phyloP scores from a whole-genome alignment of 164 flowering plant genomes.

The Protea cynaroides region DNA sequence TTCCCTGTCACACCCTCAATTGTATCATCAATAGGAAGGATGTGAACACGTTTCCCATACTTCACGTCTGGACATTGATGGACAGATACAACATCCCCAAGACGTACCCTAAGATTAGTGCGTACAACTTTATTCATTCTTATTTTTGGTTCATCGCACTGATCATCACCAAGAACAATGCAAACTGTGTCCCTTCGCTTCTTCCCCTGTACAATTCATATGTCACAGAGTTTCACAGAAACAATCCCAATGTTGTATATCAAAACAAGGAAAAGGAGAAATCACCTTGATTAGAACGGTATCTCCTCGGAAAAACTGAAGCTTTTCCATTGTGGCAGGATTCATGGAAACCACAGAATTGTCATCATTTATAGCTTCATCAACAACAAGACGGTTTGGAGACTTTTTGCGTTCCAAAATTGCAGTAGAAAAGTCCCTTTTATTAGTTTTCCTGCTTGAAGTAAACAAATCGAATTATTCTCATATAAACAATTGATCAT shows the following conservation, averaged over 20 bases:
- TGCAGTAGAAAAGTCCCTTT: slow-evolving; percentile 29
- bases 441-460: slow-evolving; percentile 16
- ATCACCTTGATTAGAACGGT: slow-evolving; percentile 29
- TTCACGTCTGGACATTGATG: slow-evolving; percentile 48
- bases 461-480: background rate
- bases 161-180: slow-evolving; percentile 40
- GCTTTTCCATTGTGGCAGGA: slow-evolving; percentile 31
- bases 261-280: slow-evolving; percentile 1
- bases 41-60: slow-evolving; percentile 48
- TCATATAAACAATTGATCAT: background rate
- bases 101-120: slow-evolving; percentile 42
- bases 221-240: background rate
- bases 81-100: slow-evolving; percentile 50
- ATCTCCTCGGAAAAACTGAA: slow-evolving; percentile 32
- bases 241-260: background rate
- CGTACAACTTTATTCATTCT: slow-evolving; percentile 55
- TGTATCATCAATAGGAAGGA: slow-evolving; percentile 49
- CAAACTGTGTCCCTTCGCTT: slow-evolving; percentile 47
- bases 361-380: slow-evolving; percentile 34
- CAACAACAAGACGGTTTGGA: slow-evolving; percentile 36
- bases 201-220: slow-evolving; percentile 34
- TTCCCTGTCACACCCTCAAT: slow-evolving; percentile 52
- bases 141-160: slow-evolving; percentile 44
- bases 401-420: slow-evolving; percentile 33
- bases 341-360: slow-evolving; percentile 30